Base-by-base conservation (phyloP, 805 yeast species). In the Candida methanosorbosa region DNA sequence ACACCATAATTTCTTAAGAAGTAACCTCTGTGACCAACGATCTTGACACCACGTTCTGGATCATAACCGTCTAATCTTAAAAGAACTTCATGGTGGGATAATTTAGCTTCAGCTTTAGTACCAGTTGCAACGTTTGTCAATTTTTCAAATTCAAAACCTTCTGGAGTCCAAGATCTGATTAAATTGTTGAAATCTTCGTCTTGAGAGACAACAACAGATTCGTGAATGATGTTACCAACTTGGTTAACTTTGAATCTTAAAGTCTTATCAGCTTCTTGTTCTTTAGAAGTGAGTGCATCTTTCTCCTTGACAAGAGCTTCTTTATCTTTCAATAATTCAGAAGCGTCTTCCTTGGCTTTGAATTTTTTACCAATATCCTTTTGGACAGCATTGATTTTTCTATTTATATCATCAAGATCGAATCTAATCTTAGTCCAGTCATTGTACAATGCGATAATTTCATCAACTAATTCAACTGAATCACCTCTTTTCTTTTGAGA, bases 11-110 rank as follows among this genome's bases (percentile, higher is more conserved):
- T 81, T 69, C 96, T 81, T 57, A 92, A 71, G 66, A 92, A 92
- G 67, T 86, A 92, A 45, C 98, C 98, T 68, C 98, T 85, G 73
- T 92, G 98, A 48, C 98, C 98, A 39, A 90, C 88, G 48, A 92
- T 80, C 66, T 86, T 85, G 41, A 86, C 95, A 62, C 98, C 98
- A 68, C 98, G 82, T 66, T 92, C 97, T 46, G 97, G 97, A 59
- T 92, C 98, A 61, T 88, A 92, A 45, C 98, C 98, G 57, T 92
- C 97, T 48, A 92, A 70, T 66, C 97, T 81, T 50, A 94, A 72
- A 46, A 92, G 70, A 36, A 92, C 81, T 68, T 92, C 98, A 57
- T 92, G 97, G 59, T 92, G 98, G 22, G 97, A 88, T 57, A 90
- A 73, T 23, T 63, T 63, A 38, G 94, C 94, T 44, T 78, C 77